Evolutionary conservation across 768 basidiomycete genomes (phyloP).

Genomic region (Daedaleopsis sinensis): DNA sequence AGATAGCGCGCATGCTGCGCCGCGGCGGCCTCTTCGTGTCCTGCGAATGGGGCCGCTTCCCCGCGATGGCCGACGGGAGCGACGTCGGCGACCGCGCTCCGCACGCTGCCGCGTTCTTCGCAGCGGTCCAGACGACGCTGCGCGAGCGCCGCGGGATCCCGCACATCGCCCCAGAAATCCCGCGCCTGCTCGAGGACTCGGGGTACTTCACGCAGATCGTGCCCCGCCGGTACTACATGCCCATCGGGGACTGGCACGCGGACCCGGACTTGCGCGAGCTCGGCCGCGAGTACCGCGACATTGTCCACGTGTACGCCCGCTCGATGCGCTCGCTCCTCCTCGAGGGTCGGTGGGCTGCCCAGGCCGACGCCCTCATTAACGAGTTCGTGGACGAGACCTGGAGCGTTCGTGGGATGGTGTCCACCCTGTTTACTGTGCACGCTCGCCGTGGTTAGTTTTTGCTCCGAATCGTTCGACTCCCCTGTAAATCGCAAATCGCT

Average conservation of each 20-base stretch:
- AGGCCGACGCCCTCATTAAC: constrained; percentile 40
- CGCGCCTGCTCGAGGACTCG: constrained; percentile 38
- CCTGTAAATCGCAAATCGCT: neutral
- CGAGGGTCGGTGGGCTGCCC: constrained; percentile 32
- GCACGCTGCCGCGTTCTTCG: constrained; percentile 36
- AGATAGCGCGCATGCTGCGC: constrained; percentile 65
- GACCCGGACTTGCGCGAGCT: constrained; percentile 38
- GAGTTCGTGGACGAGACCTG: constrained; percentile 52
- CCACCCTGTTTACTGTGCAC: constrained; percentile 53
- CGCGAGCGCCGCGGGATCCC: constrained; percentile 39
- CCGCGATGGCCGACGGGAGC: constrained; percentile 37
- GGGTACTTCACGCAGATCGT: constrained; percentile 47
- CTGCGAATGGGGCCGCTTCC: constrained; percentile 57
- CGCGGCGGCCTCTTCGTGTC: constrained; percentile 74
- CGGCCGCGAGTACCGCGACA: constrained; percentile 45
- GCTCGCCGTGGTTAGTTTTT: constrained; percentile 31
- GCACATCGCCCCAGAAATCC: constrained; percentile 41
- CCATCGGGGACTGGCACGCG: constrained; percentile 58
- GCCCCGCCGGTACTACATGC: constrained; percentile 42
- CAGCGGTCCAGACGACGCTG: constrained; percentile 42
- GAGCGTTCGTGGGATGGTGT: constrained; percentile 49
- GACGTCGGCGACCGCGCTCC: constrained; percentile 19
- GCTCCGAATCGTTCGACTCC: no score
- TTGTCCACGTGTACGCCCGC: constrained; percentile 46
- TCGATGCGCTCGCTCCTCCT: constrained; percentile 52